A percentile compares a stretch with the other conserved stretches of the same genome.
Conservation (phyloP, 2,329 filamentous ascomycete species). For the Pseudofabraea citricarpa region DNA sequence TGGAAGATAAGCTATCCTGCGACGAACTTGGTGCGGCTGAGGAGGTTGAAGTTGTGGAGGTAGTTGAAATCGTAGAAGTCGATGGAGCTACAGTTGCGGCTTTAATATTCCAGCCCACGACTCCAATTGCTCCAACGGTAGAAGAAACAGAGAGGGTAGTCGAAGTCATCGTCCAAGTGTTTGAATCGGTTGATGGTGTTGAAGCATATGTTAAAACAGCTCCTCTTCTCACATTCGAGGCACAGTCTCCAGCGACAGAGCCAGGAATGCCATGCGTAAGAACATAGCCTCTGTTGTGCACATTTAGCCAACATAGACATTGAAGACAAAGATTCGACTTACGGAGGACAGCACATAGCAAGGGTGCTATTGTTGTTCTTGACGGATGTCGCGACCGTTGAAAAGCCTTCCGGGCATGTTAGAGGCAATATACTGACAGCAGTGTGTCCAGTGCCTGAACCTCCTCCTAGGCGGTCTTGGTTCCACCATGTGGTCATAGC, state of each 20-base stretch:
- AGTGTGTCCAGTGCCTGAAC: neutral
- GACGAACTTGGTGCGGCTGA: too few relatives aligned
- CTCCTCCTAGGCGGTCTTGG: neutral
- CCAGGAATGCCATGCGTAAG: too few relatives aligned
- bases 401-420: neutral
- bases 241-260: conserved; percentile 2
- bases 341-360: conserved; percentile 7
- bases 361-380: conserved; percentile 2
- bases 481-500: conserved; percentile 5
- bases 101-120: conserved; percentile 7
- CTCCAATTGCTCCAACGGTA: conserved; percentile 1
- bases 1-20: too few relatives aligned
- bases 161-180: neutral
- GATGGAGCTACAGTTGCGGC: neutral
- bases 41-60: neutral
- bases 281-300: too few relatives aligned
- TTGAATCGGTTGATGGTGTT: neutral
- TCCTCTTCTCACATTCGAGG: conserved; percentile 1
- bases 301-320: too few relatives aligned
- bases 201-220: conserved; percentile 5
- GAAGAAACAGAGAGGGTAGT: neutral
- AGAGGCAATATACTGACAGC: neutral
- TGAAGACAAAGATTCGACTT: too few relatives aligned
- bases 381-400: conserved; percentile 2
- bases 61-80: neutral